Base-by-base conservation (phyloP, 148 eudicot genomes). In the Rhododendron molle region DNA sequence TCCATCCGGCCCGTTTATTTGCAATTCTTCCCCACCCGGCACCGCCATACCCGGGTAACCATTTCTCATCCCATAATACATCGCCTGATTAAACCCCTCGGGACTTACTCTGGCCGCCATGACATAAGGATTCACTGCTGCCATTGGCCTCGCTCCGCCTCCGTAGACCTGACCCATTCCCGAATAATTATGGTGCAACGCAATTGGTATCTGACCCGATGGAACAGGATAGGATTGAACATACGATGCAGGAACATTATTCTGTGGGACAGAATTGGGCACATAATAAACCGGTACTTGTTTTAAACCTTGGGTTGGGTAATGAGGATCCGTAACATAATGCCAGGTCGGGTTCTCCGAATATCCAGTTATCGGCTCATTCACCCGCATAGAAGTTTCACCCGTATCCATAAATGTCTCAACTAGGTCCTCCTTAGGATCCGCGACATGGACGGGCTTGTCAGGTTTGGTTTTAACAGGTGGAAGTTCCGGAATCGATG, bases 241-340 rank as follows among this genome's bases (percentile, higher is more conserved):
- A 69, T 71, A 92, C 5, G 76, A 71, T 1, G 15, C 14, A 1
- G 88, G 90, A 15, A 89, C 76, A 78, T 82, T 90, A 5, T 87
- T 89, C 4, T 83, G 88, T 13, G 82, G 86, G 14, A 89, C 90
- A 58, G 89, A 81, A 82, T 92, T 93, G 23, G 93, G 91, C 18
- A 95, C 90, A 74, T 96, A 96, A 84, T 96, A 96, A 65, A 96
- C 92, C 0, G 99, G 94, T 0, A 90, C 67, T 3, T 71, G 82
- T 72, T 86, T 92, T 94, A 18, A 89, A 84, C 2, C 87, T 44
- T 28, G 87, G 89, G 20, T 85, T 81, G 56, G 76, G 90, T 89
- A 92, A 0, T 89, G 89, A 11, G 88, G 54, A n/a, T 88, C 91
- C 13, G 91, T 86, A 2, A 60, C 72, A 73, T 89, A 91, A 15